Conservation (phyloP, 345 rosid genomes). For the Laguncularia racemosa region DNA sequence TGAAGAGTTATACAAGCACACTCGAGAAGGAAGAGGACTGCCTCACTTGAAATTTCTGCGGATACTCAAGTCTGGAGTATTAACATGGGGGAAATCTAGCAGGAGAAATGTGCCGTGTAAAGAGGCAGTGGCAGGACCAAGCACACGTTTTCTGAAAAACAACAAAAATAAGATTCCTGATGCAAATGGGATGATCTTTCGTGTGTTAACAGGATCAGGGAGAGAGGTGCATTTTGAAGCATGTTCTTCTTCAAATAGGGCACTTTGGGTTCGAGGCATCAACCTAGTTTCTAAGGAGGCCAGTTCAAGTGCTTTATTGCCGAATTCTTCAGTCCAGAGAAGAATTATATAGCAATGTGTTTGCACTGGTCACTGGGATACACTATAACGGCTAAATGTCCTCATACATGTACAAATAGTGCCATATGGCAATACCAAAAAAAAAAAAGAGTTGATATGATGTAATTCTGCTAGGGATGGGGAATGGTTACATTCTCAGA, state of each 20-base stretch:
- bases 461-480: too few relatives aligned
- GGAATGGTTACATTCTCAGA: too few relatives aligned
- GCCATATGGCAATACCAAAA: too few relatives aligned
- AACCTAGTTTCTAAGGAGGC: constrained; percentile 20
- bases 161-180: constrained; percentile 5
- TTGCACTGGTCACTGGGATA: neutral
- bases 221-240: constrained; percentile 28
- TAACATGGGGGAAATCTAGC: constrained; percentile 23
- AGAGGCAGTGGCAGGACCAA: constrained; percentile 25
- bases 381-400: too few relatives aligned
- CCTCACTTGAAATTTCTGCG: constrained; percentile 20
- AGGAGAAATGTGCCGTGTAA: constrained; percentile 23
- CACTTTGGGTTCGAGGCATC: constrained; percentile 21
- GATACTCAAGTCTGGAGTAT: constrained; percentile 18
- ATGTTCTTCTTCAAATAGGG: constrained; percentile 9
- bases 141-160: constrained; percentile 17
- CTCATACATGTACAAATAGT: too few relatives aligned
- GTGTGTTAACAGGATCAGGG: constrained; percentile 21
- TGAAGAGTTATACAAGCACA: constrained; percentile 26
- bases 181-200: constrained; percentile 5
- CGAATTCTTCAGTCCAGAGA: neutral
- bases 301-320: constrained; percentile 8
- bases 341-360: neutral
- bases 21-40: constrained; percentile 20
- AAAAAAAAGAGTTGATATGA: too few relatives aligned